Evolutionary conservation across 1,284 basidiomycete genomes (phyloP), one percentile per base, ranked within the genome.

Genomic region (Tilletia walkeri): DNA sequence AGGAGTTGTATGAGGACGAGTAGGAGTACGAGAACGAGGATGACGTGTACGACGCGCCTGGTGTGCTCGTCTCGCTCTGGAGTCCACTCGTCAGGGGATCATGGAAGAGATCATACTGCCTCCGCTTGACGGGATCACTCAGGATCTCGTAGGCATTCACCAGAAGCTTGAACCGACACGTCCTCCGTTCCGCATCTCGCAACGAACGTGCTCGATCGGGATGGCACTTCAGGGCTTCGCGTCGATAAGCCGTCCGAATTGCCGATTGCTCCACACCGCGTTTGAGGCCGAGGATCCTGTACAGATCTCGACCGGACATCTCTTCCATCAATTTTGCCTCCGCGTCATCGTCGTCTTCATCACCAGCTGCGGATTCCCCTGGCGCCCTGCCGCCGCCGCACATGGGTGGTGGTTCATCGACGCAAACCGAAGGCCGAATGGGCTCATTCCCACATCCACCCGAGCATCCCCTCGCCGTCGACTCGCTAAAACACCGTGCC

Each of bases 1-100:
- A 38, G 36, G 59, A 63, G 59, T 24, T 63, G 59, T 63, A 63
- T 12, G 59, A 63, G 12, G 59, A 63, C 59, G 59, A 63, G 59
- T 63, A 63, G 9, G 59, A 63, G 36, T 34, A 63, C n/a, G 59
- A 34, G 38, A 38, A 63, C 50, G 50, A 53, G 50, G 50, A 53
- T 9, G 50, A 53, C 6, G 16, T 18, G 16, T n/a, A 53, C 10
- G 50, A 53, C 50, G 50, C 50, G 50, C 50, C 50, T 45, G 59
- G 59, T 18, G 59, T 36, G 14, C 59, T 63, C 30, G 12, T 20
- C 12, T 38, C 59, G 16, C 59, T 63, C 7, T 41, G 59, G 3
- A 63, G 30, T 10, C 59, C 59, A n/a, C 36, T 63, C 59, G 59
- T 63, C 34, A 63, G 34, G 7, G 59, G 59, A 39, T 63, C 59